phyloP scores from a whole-genome alignment of 164 flowering plant genomes.

The Vitis rotundifolia region DNA sequence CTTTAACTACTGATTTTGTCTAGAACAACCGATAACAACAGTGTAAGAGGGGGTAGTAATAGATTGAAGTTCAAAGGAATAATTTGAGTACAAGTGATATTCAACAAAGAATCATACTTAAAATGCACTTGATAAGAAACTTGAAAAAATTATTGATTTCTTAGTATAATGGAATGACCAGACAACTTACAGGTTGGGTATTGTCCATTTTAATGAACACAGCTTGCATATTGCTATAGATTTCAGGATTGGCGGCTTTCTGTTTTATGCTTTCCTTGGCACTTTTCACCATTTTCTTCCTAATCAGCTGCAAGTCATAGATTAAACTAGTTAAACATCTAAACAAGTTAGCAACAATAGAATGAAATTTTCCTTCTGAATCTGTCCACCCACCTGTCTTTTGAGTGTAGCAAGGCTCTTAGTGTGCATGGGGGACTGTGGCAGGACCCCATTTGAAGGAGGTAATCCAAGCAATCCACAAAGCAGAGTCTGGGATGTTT shows the following conservation, averaged over 20 bases:
- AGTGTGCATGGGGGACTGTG: conserved; percentile 68
- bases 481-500: conserved; percentile 34
- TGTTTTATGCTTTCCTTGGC: conserved; percentile 53
- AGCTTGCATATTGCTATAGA: conserved; percentile 50
- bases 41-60: neutral
- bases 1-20: conserved; percentile 25
- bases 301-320: conserved; percentile 25
- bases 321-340: neutral
- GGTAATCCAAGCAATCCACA: conserved; percentile 57
- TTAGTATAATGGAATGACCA: neutral
- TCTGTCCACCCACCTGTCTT: conserved; percentile 27
- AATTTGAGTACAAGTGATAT: too few species aligned
- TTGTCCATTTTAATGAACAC: conserved; percentile 40
- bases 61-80: too few species aligned
- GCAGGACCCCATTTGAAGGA: conserved; percentile 58
- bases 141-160: neutral
- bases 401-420: conserved; percentile 49
- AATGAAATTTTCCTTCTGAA: neutral
- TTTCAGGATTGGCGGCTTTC: conserved; percentile 46
- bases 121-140: neutral
- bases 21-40: conserved; percentile 1
- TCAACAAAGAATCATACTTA: too few species aligned
- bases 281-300: conserved; percentile 46
- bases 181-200: conserved; percentile 25
- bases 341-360: neutral